phyloP scores from a whole-genome alignment of 2,329 filamentous ascomycete genomes.

The Pleoardoris graminearum region DNA sequence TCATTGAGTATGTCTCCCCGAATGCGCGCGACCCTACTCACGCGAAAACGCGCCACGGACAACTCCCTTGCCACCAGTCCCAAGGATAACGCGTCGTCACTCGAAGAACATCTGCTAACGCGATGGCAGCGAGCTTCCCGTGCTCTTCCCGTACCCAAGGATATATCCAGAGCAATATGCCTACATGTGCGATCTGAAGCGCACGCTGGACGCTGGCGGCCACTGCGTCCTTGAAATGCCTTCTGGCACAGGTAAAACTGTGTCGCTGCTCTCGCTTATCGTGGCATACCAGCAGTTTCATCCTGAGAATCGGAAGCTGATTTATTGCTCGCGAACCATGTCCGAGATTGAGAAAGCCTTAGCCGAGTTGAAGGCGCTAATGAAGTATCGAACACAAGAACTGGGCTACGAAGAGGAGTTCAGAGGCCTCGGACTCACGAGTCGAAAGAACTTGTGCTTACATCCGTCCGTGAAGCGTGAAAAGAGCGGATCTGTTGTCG shows the following conservation, averaged over 20 bases:
- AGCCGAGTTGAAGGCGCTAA: constrained; percentile 84
- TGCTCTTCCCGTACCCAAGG: constrained; percentile 74
- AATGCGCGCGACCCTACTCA: background rate
- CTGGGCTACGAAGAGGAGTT: constrained; percentile 94
- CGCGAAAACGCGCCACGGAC: background rate
- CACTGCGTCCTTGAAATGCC: constrained; percentile 99
- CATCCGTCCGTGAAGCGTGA: constrained; percentile 95
- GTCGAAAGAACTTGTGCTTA: constrained; percentile 94
- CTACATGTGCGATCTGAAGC: constrained; percentile 85
- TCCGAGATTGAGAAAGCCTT: constrained; percentile 98
- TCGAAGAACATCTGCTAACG: background rate
- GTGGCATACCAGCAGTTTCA: constrained; percentile 95
- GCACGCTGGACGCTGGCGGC: constrained; percentile 88
- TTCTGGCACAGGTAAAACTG: constrained; percentile 96
- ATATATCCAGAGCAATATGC: constrained; percentile 66
- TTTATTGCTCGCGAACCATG: constrained; percentile 99
- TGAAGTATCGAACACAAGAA: constrained; percentile 91
- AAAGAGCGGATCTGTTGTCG: constrained; percentile 91
- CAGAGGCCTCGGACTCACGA: constrained; percentile 86
- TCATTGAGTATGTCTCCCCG: constrained; percentile 65
- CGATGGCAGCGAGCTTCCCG: constrained; percentile 63
- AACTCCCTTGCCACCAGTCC: background rate
- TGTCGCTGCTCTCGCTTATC: constrained; percentile 91
- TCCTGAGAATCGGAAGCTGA: constrained; percentile 90
- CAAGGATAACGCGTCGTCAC: background rate